Conservation (phyloP, 495 filamentous ascomycete species). For the Aspergillus panamensis region DNA sequence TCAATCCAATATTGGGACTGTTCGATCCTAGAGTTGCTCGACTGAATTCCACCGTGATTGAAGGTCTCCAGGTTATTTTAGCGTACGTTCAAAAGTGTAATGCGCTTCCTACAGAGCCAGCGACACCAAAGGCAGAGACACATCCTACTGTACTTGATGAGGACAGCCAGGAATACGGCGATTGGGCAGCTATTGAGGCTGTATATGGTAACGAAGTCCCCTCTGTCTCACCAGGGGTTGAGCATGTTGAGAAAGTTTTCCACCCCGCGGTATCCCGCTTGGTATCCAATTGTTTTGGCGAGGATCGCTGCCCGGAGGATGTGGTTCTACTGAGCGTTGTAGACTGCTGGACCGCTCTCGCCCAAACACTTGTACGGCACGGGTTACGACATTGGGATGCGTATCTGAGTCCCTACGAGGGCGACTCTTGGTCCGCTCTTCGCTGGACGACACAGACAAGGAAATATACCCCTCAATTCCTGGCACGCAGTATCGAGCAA, state of each 20-base stretch:
- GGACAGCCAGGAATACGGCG: slow-evolving; percentile 74
- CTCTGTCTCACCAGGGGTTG: slow-evolving; percentile 23
- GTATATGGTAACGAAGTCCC: slow-evolving; percentile 36
- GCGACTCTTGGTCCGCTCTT: slow-evolving; percentile 59
- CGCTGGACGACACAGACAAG: slow-evolving; percentile 61
- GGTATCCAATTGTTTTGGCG: slow-evolving; percentile 67
- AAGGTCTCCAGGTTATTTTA: slow-evolving; percentile 36
- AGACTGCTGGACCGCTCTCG: slow-evolving; percentile 57
- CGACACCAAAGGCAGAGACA: slow-evolving; percentile 6
- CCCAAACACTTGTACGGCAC: slow-evolving; percentile 47
- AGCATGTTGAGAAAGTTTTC: slow-evolving; percentile 42
- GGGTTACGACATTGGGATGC: slow-evolving; percentile 51
- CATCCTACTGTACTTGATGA: slow-evolving; percentile 40
- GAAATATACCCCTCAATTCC: slow-evolving; percentile 60
- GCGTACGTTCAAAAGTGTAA: slow-evolving; percentile 38
- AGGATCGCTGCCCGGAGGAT: slow-evolving; percentile 57
- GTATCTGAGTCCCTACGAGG: slow-evolving; percentile 54
- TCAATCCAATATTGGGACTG: slow-evolving; percentile 34
- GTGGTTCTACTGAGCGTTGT: slow-evolving; percentile 52
- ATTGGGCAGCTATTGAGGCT: slow-evolving; percentile 57
- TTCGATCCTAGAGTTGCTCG: slow-evolving; percentile 37
- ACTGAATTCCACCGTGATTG: slow-evolving; percentile 36
- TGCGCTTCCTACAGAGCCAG: slow-evolving; percentile 12
- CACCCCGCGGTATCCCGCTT: slow-evolving; percentile 53
- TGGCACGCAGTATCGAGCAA: slow-evolving; percentile 53